Base-by-base conservation (phyloP, 257 asterid species). In the Coffea canephora region DNA sequence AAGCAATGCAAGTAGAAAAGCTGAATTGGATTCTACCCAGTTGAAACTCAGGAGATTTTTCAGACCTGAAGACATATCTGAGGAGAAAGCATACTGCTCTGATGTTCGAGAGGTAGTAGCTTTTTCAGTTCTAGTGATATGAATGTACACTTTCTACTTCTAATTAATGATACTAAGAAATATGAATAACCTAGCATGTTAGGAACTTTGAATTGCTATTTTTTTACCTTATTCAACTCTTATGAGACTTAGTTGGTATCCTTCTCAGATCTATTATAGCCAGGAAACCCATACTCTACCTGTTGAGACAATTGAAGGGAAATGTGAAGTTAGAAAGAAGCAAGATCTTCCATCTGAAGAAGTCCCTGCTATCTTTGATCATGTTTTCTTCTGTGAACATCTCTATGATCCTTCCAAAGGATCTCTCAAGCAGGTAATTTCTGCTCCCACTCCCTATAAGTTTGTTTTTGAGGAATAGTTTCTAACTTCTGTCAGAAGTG, bases 371-470 rank as follows among this genome's bases (percentile, higher is more conserved):
- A 85, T 87, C 71, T 86, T 78, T 80, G 95, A 95, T 80, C 96
- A 95, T 82, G 86, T 89, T 87, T 95, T 95, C 96, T 95, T 89
- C 78, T 93, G 98, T 73, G 98, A 95, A 84, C 80, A 86, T 84
- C 76, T 89, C 75, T 95, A 91, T 72, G 97, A 92, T 87, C 97
- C 96, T 66, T 88, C 90, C 65, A 90, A 80, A 61, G 97, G 98
- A 81, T 92, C 99, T 66, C 73, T 92, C 73, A 95, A 91, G 86
- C 94, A 92, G 97, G 98, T 95, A 83, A 61, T 57, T 46, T 70
- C 39, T 49, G 16, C 14, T 72, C 6, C 15, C 15, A 27, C 41
- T 46, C 23, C 62, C 64, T 49, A 25, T 34, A 50, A 27, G 14
- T 11, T 10, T 76, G n/a, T 23, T 14, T 16, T 16, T n/a, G 11